Conservation (phyloP, 306 rosid genomes). For the Phaseolus lunatus region DNA sequence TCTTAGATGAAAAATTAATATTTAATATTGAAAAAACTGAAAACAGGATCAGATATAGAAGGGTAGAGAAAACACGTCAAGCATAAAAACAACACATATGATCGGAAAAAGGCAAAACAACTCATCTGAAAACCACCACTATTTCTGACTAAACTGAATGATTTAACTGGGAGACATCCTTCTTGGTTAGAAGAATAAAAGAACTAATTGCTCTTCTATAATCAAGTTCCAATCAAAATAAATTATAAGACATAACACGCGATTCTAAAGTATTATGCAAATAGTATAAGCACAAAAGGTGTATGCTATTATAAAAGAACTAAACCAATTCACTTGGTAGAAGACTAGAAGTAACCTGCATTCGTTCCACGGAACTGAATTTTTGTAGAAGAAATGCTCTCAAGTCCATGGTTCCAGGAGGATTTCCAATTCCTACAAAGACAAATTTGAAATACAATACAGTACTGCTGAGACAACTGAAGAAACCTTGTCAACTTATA, state of each 20-base stretch:
- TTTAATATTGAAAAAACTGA: too few relatives aligned
- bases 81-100: too few relatives aligned
- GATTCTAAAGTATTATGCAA: conserved; percentile 2
- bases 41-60: too few relatives aligned
- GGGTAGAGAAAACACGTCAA: too few relatives aligned
- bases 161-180: too few relatives aligned
- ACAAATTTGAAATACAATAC: conserved; percentile 29
- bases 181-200: too few relatives aligned
- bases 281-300: conserved; percentile 9
- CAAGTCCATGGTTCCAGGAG: conserved; percentile 88
- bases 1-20: too few relatives aligned
- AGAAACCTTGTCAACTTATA: neutral
- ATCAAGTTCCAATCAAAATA: neutral
- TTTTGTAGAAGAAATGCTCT: conserved; percentile 84
- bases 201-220: conserved; percentile 21
- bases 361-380: conserved; percentile 74
- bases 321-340: neutral
- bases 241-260: neutral
- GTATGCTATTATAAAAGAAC: conserved; percentile 6
- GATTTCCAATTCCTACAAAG: conserved; percentile 82
- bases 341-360: conserved; percentile 60
- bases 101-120: too few relatives aligned
- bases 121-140: too few relatives aligned
- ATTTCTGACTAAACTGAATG: too few relatives aligned
- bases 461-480: conserved; percentile 20